Percentiles rank a stretch among this genome's conserved stretches.
Evolutionary conservation across 1,284 basidiomycete genomes (phyloP).

Genomic region (Trametes sp.): DNA sequence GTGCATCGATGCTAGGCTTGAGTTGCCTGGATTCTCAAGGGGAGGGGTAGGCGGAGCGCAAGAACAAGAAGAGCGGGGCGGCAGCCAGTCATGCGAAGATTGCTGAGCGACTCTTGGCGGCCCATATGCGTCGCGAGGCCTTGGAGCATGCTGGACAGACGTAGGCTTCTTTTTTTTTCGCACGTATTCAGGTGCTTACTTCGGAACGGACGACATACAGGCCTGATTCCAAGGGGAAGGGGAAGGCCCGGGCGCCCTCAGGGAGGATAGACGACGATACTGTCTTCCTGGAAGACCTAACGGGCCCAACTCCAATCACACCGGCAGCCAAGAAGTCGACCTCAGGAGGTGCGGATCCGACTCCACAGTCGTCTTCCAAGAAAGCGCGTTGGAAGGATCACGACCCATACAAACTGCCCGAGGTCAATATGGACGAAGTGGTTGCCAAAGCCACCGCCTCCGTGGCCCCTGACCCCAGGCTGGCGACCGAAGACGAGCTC

Average conservation of each 20-base stretch:
- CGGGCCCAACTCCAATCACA: slow-evolving; percentile 61
- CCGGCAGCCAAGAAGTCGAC: slow-evolving; percentile 49
- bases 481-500: slow-evolving; percentile 94
- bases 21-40: background rate
- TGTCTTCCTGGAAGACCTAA: slow-evolving; percentile 89
- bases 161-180: slow-evolving; percentile 30
- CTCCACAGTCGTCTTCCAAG: slow-evolving; percentile 59
- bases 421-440: slow-evolving; percentile 68
- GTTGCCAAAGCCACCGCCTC: slow-evolving; percentile 66
- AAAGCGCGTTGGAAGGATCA: slow-evolving; percentile 72
- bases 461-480: slow-evolving; percentile 80
- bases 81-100: slow-evolving; percentile 84
- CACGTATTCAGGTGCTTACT: background rate
- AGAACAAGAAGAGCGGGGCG: slow-evolving; percentile 88
- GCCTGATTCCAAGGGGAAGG: slow-evolving; percentile 49
- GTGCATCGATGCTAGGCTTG: slow-evolving; percentile 34
- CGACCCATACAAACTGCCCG: slow-evolving; percentile 87
- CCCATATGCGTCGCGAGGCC: slow-evolving; percentile 92
- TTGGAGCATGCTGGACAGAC: slow-evolving; percentile 68
- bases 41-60: slow-evolving; percentile 76
- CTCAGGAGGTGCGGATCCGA: slow-evolving; percentile 45
- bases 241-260: slow-evolving; percentile 44
- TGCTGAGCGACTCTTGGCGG: slow-evolving; percentile 92
- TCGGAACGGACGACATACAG: background rate
- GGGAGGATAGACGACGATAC: slow-evolving; percentile 70